phyloP scores from a whole-genome alignment of 768 basidiomycete genomes.

The Amanita molliuscula region DNA sequence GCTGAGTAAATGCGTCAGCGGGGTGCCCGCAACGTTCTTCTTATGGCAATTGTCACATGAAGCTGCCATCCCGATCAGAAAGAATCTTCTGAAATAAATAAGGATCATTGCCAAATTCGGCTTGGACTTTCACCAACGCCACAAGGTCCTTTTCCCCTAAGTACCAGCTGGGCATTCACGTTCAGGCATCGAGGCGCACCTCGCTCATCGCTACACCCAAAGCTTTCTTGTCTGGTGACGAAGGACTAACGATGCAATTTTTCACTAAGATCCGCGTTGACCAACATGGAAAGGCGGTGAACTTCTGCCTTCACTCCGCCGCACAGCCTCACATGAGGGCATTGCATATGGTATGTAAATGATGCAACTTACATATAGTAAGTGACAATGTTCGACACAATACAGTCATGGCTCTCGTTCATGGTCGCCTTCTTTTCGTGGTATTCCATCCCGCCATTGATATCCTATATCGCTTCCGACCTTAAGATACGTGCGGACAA shows the following conservation, averaged over 20 bases:
- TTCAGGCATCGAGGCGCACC: too few species aligned
- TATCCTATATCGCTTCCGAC: not conserved
- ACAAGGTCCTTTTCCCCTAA: too few species aligned
- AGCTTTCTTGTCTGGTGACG: not conserved
- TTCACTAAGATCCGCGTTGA: not conserved
- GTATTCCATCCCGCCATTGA: constrained; percentile 4
- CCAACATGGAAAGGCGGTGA: constrained; percentile 1
- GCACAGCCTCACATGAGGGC: constrained; percentile 2
- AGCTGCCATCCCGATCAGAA: too few species aligned
- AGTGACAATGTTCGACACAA: not conserved
- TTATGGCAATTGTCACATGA: too few species aligned
- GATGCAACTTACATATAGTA: too few species aligned
- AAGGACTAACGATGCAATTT: not conserved
- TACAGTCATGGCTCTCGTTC: not conserved
- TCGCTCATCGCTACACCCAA: too few species aligned
- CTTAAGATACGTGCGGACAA: not conserved
- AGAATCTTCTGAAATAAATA: too few species aligned
- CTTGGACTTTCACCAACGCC: too few species aligned
- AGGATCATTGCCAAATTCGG: too few species aligned
- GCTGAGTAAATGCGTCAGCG: constrained; percentile 45
- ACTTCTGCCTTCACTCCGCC: not conserved
- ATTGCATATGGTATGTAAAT: not conserved
- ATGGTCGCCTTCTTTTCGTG: constrained; percentile 2
- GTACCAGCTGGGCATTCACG: too few species aligned
- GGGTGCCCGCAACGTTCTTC: too few species aligned